A percentile compares a stretch with the other conserved stretches of the same genome.
Evolutionary conservation across 176 grass and related monocot species (phyloP).

Genomic region (Aechmea fasciata): DNA sequence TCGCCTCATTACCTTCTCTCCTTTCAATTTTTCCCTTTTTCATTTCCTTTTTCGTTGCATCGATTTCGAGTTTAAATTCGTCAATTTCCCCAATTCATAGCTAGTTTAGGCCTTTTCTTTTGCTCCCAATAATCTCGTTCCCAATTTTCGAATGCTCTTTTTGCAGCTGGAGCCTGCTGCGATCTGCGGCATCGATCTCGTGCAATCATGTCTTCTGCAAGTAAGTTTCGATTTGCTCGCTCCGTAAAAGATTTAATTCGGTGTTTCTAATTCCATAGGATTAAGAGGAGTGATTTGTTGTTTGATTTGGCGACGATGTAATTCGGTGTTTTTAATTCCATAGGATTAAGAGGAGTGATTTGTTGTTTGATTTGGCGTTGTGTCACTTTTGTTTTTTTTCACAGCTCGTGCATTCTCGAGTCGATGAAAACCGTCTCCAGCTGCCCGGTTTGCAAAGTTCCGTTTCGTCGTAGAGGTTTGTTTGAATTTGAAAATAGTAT

Average conservation of each 20-base stretch:
- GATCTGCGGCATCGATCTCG: slow-evolving; percentile 44
- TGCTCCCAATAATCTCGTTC: too few relatives aligned
- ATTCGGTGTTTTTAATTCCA: not conserved
- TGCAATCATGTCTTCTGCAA: slow-evolving; percentile 93
- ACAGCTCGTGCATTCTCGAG: slow-evolving; percentile 52
- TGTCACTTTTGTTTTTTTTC: not conserved
- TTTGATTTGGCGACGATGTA: not conserved
- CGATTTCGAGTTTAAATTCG: too few relatives aligned
- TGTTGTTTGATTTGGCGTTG: not conserved
- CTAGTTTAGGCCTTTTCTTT: too few relatives aligned
- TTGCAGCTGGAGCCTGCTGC: slow-evolving; percentile 63
- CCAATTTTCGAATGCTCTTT: not conserved
- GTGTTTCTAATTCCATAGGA: not conserved
- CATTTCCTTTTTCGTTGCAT: not conserved
- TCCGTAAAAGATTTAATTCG: not conserved
- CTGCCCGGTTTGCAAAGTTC: slow-evolving; percentile 85
- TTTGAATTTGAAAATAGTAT: not conserved
- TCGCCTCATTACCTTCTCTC: not conserved
- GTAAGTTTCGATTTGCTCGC: slow-evolving; percentile 27
- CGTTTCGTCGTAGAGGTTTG: slow-evolving; percentile 69
- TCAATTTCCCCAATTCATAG: too few relatives aligned
- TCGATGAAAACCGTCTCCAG: slow-evolving; percentile 65
- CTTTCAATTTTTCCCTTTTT: not conserved
- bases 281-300: not conserved
- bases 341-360: too few relatives aligned